phyloP scores from a whole-genome alignment of 345 rosid genomes.

The Luvunga scandens region DNA sequence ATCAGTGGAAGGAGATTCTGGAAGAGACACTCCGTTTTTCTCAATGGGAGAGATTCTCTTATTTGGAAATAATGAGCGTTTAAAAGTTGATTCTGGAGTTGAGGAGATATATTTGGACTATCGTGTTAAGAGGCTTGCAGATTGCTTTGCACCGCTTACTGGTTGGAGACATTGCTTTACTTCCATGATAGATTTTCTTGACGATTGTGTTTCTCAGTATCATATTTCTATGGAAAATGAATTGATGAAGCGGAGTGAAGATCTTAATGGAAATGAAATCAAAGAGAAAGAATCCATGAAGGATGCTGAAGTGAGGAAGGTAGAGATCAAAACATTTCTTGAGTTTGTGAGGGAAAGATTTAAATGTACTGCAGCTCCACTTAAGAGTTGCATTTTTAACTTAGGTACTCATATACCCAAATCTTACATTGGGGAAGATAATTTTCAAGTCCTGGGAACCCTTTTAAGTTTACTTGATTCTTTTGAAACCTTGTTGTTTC shows the following conservation, averaged over 20 bases:
- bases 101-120: background rate
- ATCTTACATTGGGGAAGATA: conserved; percentile 19
- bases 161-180: background rate
- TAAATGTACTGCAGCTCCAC: background rate
- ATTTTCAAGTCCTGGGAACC: background rate
- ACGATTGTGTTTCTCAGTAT: background rate
- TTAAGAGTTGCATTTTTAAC: conserved; percentile 22
- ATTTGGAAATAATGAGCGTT: background rate
- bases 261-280: background rate
- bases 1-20: background rate
- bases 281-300: background rate
- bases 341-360: conserved; percentile 27
- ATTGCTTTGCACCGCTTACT: background rate
- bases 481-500: background rate
- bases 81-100: background rate
- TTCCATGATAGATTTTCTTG: background rate
- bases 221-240: background rate
- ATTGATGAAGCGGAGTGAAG: background rate
- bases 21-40: background rate
- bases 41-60: background rate
- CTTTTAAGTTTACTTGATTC: background rate
- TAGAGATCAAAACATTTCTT: background rate
- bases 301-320: background rate
- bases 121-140: background rate
- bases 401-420: conserved; percentile 33